A percentile compares a stretch with the other conserved stretches of the same genome.
These are phyloP conservation scores for Sordariomycetes sp. DNA, from an alignment of 2,329 filamentous ascomycete species.

Conservation along the genomic window DNA sequence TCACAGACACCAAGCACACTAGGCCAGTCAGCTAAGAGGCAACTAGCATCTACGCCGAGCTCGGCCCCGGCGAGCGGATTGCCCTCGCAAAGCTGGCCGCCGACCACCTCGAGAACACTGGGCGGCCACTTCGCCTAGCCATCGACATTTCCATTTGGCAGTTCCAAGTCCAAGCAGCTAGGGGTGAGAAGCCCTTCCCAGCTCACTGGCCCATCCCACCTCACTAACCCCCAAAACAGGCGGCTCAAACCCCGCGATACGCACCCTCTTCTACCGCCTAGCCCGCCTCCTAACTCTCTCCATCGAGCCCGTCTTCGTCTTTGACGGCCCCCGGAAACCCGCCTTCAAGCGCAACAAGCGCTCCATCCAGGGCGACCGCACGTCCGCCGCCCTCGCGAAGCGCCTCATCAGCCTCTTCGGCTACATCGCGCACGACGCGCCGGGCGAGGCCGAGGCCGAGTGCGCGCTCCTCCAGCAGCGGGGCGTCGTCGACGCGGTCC, in stretches of 20 bases:
- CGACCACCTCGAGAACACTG: conserved; percentile 57
- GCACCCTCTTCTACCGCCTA: conserved; percentile 87
- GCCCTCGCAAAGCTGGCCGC: conserved; percentile 74
- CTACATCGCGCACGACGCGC: conserved; percentile 73
- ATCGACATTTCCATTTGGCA: conserved; percentile 97
- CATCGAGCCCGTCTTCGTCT: conserved; percentile 83
- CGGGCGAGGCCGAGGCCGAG: conserved; percentile 91
- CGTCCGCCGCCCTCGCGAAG: conserved; percentile 68
- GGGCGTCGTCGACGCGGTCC: conserved; percentile 79
- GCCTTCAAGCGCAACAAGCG: conserved; percentile 79
- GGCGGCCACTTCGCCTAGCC: conserved; percentile 68
- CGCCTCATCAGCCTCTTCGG: conserved; percentile 74
- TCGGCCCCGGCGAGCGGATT: conserved; percentile 67
- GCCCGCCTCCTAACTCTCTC: conserved; percentile 61
- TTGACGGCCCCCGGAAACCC: conserved; percentile 77
- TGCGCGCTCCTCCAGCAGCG: conserved; percentile 74
- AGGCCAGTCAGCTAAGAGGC: conserved; percentile 9
- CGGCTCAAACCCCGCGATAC: conserved; percentile 77
- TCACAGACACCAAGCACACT: conserved; percentile 5
- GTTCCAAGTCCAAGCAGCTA: conserved; percentile 78
- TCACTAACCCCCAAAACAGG: conserved; percentile 25
- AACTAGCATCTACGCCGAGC: conserved; percentile 73
- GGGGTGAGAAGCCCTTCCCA: conserved; percentile 32
- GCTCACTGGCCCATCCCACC: too few relatives aligned
- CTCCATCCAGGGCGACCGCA: conserved; percentile 48